These are phyloP conservation scores for Meyerozyma guilliermondii DNA, from an alignment of 1,139 yeast genomes.

Conservation along the genomic window DNA sequence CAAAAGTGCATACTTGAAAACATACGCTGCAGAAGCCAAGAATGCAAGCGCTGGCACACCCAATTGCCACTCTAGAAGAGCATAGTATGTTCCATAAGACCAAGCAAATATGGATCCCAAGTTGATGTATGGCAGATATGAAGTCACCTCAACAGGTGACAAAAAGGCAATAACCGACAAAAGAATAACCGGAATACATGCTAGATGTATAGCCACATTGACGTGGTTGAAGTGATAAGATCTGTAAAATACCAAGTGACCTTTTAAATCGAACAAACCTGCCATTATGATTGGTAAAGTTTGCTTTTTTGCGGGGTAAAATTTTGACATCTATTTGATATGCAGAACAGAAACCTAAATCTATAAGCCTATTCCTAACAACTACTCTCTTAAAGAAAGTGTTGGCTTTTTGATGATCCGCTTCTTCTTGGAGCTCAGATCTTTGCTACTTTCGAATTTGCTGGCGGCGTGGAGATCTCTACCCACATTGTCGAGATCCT, in stretches of 20 bases:
- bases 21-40: conserved; percentile 37
- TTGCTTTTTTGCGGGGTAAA: not conserved
- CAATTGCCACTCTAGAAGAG: conserved; percentile 34
- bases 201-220: conserved; percentile 73
- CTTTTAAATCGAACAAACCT: conserved; percentile 44
- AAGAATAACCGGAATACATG: conserved; percentile 77
- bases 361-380: not conserved
- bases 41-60: conserved; percentile 37
- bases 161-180: conserved; percentile 46
- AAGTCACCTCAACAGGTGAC: conserved; percentile 15
- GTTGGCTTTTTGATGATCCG: conserved; percentile 50
- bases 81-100: conserved; percentile 38
- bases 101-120: conserved; percentile 29
- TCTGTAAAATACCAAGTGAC: conserved; percentile 77
- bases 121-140: conserved; percentile 30
- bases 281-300: not conserved
- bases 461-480: conserved; percentile 58
- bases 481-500: conserved; percentile 83
- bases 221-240: conserved; percentile 67
- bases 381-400: conserved; percentile 41
- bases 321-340: not conserved
- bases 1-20: conserved; percentile 22
- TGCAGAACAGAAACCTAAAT: not conserved
- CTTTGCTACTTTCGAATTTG: conserved; percentile 34
- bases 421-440: conserved; percentile 30